Base-by-base conservation (phyloP, 805 yeast genomes). In the Candida vaughaniae region DNA sequence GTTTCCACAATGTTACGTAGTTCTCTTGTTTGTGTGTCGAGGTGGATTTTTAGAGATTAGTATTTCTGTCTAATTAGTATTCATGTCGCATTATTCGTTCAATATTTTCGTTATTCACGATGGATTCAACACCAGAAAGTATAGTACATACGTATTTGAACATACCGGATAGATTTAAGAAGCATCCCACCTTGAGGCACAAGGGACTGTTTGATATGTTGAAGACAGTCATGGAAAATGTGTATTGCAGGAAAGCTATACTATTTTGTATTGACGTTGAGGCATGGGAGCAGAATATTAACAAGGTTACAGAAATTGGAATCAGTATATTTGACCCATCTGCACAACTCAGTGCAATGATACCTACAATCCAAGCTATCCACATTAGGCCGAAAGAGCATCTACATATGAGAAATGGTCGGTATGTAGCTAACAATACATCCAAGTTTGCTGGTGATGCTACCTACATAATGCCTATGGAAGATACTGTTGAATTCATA, bases 251-350 rank as follows among this genome's bases (percentile, higher is more conserved):
- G 10, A 43, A 41, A 30, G 33, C 61, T 6, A 58, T 64, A 3
- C 57, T 73, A n/a, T 60, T 78, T 33, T 62, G 73, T 10, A 55
- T 79, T 30, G 85, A 79, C 52, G 60, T 77, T 2, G 85, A 79
- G 51, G 82, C 82, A 0, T 77, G 55, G 59, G 85, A 79, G 48
- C 42, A 48, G 16, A 56, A 71, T 43, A 58, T 56, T 10, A 49
- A 59, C 15, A 39, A 55, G 6, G 60, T 79, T 6, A 78, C 82
- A 0, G 85, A 79, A 47, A 67, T 79, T 31, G 85, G 85, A 1
- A 61, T 79, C 2, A 59, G 79, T 4, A 69, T 79, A 2, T 77
- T 67, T 49, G 82, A 78, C 45, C 83, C 84, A 4, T 50, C 72
- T 16, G 63, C 56, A 28, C 78, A 76, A 41, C 47, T 45, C 11